phyloP scores from a whole-genome alignment of 2,329 filamentous ascomycete genomes.

The Cyphellophora europaea region DNA sequence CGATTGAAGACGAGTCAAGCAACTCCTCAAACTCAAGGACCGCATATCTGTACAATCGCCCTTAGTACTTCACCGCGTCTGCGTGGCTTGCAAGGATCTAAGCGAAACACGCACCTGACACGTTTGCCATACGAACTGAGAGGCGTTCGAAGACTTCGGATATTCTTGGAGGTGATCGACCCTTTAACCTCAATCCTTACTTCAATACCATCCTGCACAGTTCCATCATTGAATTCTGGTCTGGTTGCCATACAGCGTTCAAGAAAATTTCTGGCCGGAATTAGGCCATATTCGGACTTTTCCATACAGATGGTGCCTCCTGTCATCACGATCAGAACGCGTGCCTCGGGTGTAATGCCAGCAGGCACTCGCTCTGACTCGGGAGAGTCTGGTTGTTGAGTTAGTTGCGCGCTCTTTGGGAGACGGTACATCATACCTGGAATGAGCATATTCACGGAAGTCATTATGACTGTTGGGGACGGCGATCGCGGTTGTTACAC shows the following conservation, averaged over 20 bases:
- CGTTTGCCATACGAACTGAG: slow-evolving; percentile 70
- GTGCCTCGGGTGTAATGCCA: slow-evolving; percentile 55
- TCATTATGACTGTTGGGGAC: too few species aligned
- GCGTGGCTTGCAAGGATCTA: neutral
- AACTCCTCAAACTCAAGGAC: slow-evolving; percentile 77
- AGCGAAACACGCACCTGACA: slow-evolving; percentile 44
- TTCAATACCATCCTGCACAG: slow-evolving; percentile 45
- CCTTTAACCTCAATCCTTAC: slow-evolving; percentile 42
- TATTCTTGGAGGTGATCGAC: slow-evolving; percentile 28
- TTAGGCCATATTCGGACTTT: slow-evolving; percentile 66
- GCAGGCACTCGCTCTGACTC: slow-evolving; percentile 1
- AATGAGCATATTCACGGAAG: too few species aligned
- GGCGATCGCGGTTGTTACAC: too few species aligned
- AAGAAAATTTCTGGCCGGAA: slow-evolving; percentile 72
- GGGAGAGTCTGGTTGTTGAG: too few species aligned
- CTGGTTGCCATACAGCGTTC: slow-evolving; percentile 72
- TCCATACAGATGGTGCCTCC: slow-evolving; percentile 81
- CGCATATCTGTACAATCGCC: slow-evolving; percentile 43
- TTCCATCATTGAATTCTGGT: slow-evolving; percentile 76
- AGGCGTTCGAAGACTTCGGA: slow-evolving; percentile 69
- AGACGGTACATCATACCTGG: too few species aligned
- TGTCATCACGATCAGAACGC: slow-evolving; percentile 84
- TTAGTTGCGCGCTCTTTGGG: too few species aligned
- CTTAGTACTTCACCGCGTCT: neutral
- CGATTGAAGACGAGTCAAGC: slow-evolving; percentile 84